phyloP scores from a whole-genome alignment of 2,329 filamentous ascomycete species.

The Cercospora zeae-maydis region DNA sequence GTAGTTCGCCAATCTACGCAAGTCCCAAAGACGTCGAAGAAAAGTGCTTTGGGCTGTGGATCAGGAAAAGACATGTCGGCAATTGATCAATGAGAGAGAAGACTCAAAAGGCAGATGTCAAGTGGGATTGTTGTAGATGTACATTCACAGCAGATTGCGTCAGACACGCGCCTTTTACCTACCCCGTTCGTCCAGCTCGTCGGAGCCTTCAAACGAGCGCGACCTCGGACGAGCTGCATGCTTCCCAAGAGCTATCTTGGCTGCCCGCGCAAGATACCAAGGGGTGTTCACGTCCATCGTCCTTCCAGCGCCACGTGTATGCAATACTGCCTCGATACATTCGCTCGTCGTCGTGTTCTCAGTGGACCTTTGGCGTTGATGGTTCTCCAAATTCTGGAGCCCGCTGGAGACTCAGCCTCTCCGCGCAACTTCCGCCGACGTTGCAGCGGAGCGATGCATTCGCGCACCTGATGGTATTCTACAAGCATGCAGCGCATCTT shows the following conservation, averaged over 20 bases:
- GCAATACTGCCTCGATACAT: background rate
- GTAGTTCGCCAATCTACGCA: conserved; percentile 73
- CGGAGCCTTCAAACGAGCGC: conserved; percentile 4
- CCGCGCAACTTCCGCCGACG: background rate
- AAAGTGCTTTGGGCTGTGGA: conserved; percentile 53
- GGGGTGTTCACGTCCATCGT: too few relatives aligned
- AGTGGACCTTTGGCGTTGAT: background rate
- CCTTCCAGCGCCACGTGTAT: background rate
- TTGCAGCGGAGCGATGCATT: background rate
- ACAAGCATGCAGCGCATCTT: background rate
- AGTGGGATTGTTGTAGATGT: background rate
- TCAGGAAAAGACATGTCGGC: conserved; percentile 1
- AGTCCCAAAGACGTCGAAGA: conserved; percentile 77
- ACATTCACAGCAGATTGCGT: background rate
- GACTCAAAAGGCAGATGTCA: background rate
- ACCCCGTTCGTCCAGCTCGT: background rate
- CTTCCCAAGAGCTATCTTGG: background rate
- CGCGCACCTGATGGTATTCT: background rate
- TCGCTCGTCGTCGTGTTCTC: background rate
- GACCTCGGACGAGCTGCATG: conserved; percentile 6
- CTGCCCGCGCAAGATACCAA: background rate
- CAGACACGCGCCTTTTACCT: conserved; percentile 2
- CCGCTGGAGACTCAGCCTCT: background rate
- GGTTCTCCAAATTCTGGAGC: background rate
- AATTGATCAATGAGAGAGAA: background rate